phyloP scores from a whole-genome alignment of 139 green algal genomes.

The Microglena sp. region DNA sequence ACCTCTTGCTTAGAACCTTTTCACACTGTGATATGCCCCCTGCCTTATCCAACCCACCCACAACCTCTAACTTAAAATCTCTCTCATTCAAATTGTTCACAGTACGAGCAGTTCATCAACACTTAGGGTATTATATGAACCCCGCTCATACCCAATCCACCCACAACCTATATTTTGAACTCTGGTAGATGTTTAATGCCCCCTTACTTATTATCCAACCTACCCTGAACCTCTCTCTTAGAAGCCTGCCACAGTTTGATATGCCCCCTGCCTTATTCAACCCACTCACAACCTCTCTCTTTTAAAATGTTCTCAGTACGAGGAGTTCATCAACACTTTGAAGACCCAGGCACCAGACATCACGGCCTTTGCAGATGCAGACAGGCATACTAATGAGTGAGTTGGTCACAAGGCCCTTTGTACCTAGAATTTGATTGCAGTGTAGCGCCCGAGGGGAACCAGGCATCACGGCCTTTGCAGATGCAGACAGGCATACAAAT shows the following conservation, averaged over 20 bases:
- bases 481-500: too few relatives aligned
- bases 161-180: neutral
- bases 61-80: neutral
- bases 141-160: neutral
- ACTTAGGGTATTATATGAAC: too few relatives aligned
- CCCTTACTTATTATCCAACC: neutral
- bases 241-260: neutral
- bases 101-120: constrained; percentile 40
- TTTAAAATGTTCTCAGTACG: constrained; percentile 18
- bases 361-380: too few relatives aligned
- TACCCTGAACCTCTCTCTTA: neutral
- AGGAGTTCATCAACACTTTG: constrained; percentile 36
- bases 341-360: constrained; percentile 33
- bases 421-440: too few relatives aligned
- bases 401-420: too few relatives aligned
- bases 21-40: too few relatives aligned
- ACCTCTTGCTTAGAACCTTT: neutral
- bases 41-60: neutral
- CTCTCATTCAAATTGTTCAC: neutral
- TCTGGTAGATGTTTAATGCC: too few relatives aligned
- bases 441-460: too few relatives aligned
- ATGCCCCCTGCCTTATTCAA: neutral
- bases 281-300: neutral
- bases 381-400: too few relatives aligned
- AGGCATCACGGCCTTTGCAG: too few relatives aligned